Percentiles rank a stretch among this genome's conserved stretches.
Conservation (phyloP, 805 yeast species). For the Komagataella pseudopastoris region DNA sequence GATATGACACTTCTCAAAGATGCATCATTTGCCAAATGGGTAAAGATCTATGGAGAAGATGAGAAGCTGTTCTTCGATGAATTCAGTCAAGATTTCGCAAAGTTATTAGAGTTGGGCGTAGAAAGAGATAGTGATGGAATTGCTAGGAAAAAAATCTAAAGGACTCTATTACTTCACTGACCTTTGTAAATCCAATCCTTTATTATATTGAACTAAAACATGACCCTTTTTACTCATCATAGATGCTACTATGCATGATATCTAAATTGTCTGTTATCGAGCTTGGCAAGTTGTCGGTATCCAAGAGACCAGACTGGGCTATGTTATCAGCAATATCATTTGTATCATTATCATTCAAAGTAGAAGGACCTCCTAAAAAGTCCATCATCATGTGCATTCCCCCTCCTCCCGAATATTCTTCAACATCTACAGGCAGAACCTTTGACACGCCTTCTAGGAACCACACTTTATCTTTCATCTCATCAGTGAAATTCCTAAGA, state of each 20-base stretch:
- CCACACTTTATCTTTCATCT: slow-evolving; percentile 87
- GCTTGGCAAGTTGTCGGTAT: slow-evolving; percentile 44
- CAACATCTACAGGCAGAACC: slow-evolving; percentile 85
- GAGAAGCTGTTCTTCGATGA: slow-evolving; percentile 46
- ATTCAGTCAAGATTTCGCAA: slow-evolving; percentile 55
- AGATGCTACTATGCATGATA: slow-evolving; percentile 28
- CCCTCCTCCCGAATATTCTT: slow-evolving; percentile 81
- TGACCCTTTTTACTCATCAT: not conserved
- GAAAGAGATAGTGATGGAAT: slow-evolving; percentile 18
- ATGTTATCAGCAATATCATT: slow-evolving; percentile 30
- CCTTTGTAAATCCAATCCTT: not conserved
- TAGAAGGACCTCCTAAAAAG: slow-evolving; percentile 56
- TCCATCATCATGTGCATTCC: slow-evolving; percentile 90
- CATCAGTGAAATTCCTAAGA: slow-evolving; percentile 68
- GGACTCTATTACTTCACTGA: not conserved
- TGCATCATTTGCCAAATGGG: slow-evolving; percentile 44
- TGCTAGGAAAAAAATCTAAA: slow-evolving; percentile 14
- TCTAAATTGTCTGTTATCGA: slow-evolving; percentile 37
- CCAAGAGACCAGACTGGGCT: slow-evolving; percentile 31
- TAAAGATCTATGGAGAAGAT: slow-evolving; percentile 54
- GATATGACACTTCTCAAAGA: slow-evolving; percentile 57
- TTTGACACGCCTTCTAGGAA: slow-evolving; percentile 83
- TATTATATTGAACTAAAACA: not conserved
- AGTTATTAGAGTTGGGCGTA: slow-evolving; percentile 38
- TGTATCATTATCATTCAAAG: slow-evolving; percentile 16